Evolutionary conservation across 2,329 filamentous ascomycete genomes (phyloP), one percentile per base, ranked within the genome.

Genomic region (Neonectria sp.): DNA sequence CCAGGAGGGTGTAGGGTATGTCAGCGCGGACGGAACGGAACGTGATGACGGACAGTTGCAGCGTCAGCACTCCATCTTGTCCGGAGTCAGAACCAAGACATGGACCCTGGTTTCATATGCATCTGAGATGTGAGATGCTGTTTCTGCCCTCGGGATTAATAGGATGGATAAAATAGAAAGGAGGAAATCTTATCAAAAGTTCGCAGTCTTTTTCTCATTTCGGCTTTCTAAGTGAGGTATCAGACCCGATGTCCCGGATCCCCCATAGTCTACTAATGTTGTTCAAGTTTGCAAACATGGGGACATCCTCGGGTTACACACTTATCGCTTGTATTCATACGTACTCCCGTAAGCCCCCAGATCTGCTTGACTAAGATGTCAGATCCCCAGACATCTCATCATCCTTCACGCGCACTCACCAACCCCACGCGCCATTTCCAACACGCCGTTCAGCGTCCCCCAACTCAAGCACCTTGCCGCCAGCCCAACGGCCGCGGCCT

Each of bases 341-440:
- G 11, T 4, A 12, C 33, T 35, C 37, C 37, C 37, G 15, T 40
- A 40, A n/a, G 37, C 15, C 37, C 37, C 33, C 24, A 59, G 40
- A 57, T 55, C 56, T 25, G 43, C 56, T 58, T 37, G 64, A 49
- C 53, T 63, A 57, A 63, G 53, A 63, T 63, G 27, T 59, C 40
- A 56, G 52, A 58, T 61, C 46, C 51, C 40, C 21, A 37, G 46
- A 55, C 66, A 59, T 62, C 63, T 31, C 56, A 61, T 61, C 40
- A 51, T 55, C 33, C 52, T 29, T 52, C 15, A 17, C 51, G 49
- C 43, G n/a, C 55, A 45, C 24, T 37, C 35, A 43, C 33, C 35
- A 56, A 71, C 71, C 70, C 71, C 71, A 73, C 72, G 72, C 71
- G 71, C 63, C 59, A 72, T 74, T 69, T 73, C 64, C 56, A 52